These are phyloP conservation scores for Amanita fuliginea DNA, from an alignment of 768 basidiomycete species.

Conservation along the genomic window DNA sequence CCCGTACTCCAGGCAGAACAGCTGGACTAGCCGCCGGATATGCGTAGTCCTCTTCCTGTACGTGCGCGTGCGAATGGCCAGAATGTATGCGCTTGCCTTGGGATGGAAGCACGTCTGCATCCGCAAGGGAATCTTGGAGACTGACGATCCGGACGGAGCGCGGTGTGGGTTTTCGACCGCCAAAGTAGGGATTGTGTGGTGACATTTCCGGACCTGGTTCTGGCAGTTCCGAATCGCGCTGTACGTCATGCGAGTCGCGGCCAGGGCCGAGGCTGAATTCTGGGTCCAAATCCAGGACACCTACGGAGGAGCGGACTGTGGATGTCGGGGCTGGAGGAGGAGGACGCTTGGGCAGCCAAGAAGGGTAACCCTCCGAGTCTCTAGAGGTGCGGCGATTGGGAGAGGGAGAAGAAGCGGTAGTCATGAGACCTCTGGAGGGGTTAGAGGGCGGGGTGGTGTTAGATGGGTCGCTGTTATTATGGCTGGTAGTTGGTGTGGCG, in stretches of 20 bases:
- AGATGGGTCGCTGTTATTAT: slow-evolving; percentile 9
- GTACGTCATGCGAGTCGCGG: slow-evolving; percentile 11
- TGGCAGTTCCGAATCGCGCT: slow-evolving; percentile 10
- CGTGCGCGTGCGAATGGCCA: slow-evolving; percentile 6
- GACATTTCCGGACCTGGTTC: slow-evolving; percentile 12
- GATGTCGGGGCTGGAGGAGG: slow-evolving; percentile 67
- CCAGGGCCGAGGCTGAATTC: slow-evolving; percentile 1
- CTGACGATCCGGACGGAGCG: slow-evolving; percentile 77
- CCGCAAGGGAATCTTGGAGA: slow-evolving; percentile 38
- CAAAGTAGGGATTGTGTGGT: slow-evolving; percentile 20
- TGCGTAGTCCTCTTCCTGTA: slow-evolving; percentile 29
- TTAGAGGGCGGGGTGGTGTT: slow-evolving; percentile 7
- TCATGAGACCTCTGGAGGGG: slow-evolving; percentile 11
- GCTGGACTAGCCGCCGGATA: slow-evolving; percentile 40
- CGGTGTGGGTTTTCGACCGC: slow-evolving; percentile 71
- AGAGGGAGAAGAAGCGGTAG: slow-evolving; percentile 17
- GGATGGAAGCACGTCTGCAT: slow-evolving; percentile 20
- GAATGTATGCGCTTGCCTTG: slow-evolving; percentile 34
- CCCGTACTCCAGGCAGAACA: slow-evolving; percentile 26
- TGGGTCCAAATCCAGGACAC: slow-evolving; percentile 14
- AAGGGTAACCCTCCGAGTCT: slow-evolving; percentile 65
- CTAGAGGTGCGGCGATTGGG: slow-evolving; percentile 21
- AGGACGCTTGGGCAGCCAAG: slow-evolving; percentile 75
- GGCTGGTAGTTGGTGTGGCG: slow-evolving; percentile 16
- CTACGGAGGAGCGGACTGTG: slow-evolving; percentile 49